Evolutionary conservation across 176 grass and related monocot genomes (phyloP), one percentile per base, ranked within the genome.

Genomic region (Chrysopogon serrulatus): DNA sequence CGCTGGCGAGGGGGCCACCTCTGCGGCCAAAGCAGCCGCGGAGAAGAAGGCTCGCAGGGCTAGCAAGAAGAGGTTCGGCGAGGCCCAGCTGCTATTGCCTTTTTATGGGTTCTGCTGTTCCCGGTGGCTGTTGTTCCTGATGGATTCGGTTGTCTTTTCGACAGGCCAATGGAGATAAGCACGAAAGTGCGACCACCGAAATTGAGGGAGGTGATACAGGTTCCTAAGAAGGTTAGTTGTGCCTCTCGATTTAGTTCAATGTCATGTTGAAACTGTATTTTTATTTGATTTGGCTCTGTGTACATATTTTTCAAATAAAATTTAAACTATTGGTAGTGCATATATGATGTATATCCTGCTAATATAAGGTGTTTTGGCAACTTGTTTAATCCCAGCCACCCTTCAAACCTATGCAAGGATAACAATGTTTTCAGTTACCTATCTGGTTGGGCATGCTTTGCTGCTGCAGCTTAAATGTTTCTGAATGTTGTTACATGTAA

Each of bases 101-200:
- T 75, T 42, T 32, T 4, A 65, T 5, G 16, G 75, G 6, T 68
- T 83, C 7, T 84, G 30, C 12, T 51, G 42, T 45, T 83, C 23
- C 43, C 36, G 10, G 17, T 24, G 21, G 34, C 34, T 36, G 44
- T 32, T 31, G 48, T 24, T 72, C 6, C 60, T 76, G 73, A 87
- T 75, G 65, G 64, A 21, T 80, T 68, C 18, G 14, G 56, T 4
- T 71, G 60, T 21, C 18, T 49, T 84, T 76, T 56, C n/a, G 39
- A 53, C 61, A 96, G 96, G 83, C 96, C 96, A 19, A 96, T 92
- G 89, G 96, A 99, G 88, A 87, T 94, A 33, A 99, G 96, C 79
- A 92, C 83, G 21, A 99, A 99, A 61, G 85, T 96, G 53, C 81
- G 83, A 3, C 89, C 90, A 6, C 84, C 87, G 33, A 92, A 84